Evolutionary conservation across 2,329 filamentous ascomycete species (phyloP).

Genomic region (Aspergillus novofumigatus): DNA sequence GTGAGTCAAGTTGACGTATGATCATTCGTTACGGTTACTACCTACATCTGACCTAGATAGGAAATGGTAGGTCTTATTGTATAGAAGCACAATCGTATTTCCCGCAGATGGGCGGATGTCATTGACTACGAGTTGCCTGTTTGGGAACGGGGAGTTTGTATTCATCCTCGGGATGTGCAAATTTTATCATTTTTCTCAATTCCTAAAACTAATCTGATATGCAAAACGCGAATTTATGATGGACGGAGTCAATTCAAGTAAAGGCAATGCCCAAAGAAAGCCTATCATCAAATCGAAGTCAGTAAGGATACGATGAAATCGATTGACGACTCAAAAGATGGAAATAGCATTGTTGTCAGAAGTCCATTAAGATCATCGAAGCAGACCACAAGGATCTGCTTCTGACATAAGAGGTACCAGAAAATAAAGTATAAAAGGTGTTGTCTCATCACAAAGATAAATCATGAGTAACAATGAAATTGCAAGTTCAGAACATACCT

Average conservation of each 20-base stretch:
- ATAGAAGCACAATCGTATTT: not conserved
- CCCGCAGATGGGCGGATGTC: not conserved
- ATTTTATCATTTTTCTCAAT: not conserved
- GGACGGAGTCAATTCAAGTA: not conserved
- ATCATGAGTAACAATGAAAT: constrained; percentile 5
- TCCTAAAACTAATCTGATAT: not conserved
- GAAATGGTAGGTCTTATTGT: not conserved
- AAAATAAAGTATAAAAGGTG: constrained; percentile 58
- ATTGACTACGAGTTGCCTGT: not conserved
- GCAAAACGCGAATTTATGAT: not conserved
- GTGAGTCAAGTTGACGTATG: too few relatives aligned
- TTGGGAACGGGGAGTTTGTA: not conserved
- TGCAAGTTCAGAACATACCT: constrained; percentile 21
- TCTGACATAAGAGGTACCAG: constrained; percentile 99
- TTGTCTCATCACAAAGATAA: constrained; percentile 66
- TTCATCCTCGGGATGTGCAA: not conserved
- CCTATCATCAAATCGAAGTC: constrained; percentile 4
- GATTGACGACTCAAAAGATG: not conserved
- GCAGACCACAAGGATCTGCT: constrained; percentile 42
- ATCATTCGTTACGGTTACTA: not conserved
- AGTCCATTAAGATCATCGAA: constrained; percentile 81
- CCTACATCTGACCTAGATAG: not conserved
- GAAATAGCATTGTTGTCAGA: constrained; percentile 55
- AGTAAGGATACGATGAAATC: constrained; percentile 6
- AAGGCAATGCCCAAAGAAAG: not conserved